Evolutionary conservation across 1,284 basidiomycete genomes (phyloP).

Genomic region (Leucoagaricus sp.): DNA sequence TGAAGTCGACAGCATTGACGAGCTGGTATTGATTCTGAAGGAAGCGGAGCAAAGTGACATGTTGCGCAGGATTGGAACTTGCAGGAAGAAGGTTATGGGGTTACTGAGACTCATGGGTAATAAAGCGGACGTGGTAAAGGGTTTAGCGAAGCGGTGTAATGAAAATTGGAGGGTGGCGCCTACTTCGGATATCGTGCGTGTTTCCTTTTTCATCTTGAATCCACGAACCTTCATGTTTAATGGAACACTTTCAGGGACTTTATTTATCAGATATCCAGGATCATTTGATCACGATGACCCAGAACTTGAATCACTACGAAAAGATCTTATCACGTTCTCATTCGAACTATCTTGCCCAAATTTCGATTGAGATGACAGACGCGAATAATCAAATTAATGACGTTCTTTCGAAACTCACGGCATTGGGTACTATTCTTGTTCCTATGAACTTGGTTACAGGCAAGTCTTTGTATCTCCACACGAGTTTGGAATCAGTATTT

Average conservation of each 20-base stretch:
- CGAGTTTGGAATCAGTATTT: background rate
- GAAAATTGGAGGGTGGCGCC: slow-evolving; percentile 99
- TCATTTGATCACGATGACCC: slow-evolving; percentile 99
- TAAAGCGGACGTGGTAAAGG: slow-evolving; percentile 99
- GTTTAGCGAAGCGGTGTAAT: slow-evolving; percentile 96
- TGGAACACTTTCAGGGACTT: slow-evolving; percentile 61
- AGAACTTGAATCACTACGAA: slow-evolving; percentile 98
- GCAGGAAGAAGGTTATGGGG: slow-evolving; percentile 99
- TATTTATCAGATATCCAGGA: slow-evolving; percentile 97
- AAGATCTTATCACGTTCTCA: slow-evolving; percentile 98
- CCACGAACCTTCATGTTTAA: slow-evolving; percentile 5
- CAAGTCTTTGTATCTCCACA: slow-evolving; percentile 26
- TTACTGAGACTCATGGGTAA: slow-evolving; percentile 95
- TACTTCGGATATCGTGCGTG: slow-evolving; percentile 91
- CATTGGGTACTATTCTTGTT: slow-evolving; percentile 95
- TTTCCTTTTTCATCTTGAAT: slow-evolving; percentile 8
- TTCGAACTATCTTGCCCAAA: slow-evolving; percentile 99
- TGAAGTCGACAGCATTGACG: slow-evolving; percentile 98
- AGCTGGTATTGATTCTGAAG: slow-evolving; percentile 95
- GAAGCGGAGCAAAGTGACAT: slow-evolving; percentile 66
- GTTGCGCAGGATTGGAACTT: slow-evolving; percentile 88
- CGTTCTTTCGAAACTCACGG: slow-evolving; percentile 97
- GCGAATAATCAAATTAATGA: slow-evolving; percentile 99
- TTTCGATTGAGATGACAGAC: slow-evolving; percentile 99
- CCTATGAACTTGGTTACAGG: slow-evolving; percentile 97